These are phyloP conservation scores for Tolypocladium pustulatum DNA, from an alignment of 2,329 filamentous ascomycete genomes.

Conservation along the genomic window DNA sequence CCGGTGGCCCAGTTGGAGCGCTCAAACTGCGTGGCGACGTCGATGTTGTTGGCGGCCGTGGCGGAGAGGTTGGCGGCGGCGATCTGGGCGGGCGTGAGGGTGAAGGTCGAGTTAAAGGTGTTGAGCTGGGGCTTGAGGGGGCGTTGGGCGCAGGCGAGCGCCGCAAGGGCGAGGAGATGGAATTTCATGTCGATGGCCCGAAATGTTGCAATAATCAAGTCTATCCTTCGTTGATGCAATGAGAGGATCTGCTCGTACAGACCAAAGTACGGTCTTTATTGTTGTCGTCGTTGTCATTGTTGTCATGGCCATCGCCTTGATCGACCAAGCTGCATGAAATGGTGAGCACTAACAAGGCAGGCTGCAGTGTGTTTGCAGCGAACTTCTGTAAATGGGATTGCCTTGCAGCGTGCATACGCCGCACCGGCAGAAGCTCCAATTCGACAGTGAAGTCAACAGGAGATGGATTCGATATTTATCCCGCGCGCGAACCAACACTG, in stretches of 20 bases:
- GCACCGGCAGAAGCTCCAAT: not conserved
- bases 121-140: constrained; percentile 4
- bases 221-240: not conserved
- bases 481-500: no score
- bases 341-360: not conserved
- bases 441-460: no score
- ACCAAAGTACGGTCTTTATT: not conserved
- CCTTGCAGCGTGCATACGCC: not conserved
- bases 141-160: not conserved
- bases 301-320: no score
- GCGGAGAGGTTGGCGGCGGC: constrained; percentile 10
- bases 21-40: constrained; percentile 16
- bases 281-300: not conserved
- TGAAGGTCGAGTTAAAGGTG: constrained; percentile 19
- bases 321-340: no score
- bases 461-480: no score
- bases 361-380: no score
- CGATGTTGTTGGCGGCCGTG: constrained; percentile 8
- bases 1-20: constrained; percentile 20
- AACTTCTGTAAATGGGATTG: not conserved
- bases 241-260: not conserved
- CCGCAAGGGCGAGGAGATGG: not conserved
- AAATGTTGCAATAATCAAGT: no score
- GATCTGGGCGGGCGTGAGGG: constrained; percentile 14
- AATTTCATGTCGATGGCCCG: not conserved